phyloP scores from a whole-genome alignment of 2,329 filamentous ascomycete genomes.

The Magnaporthiopsis rhizophila region DNA sequence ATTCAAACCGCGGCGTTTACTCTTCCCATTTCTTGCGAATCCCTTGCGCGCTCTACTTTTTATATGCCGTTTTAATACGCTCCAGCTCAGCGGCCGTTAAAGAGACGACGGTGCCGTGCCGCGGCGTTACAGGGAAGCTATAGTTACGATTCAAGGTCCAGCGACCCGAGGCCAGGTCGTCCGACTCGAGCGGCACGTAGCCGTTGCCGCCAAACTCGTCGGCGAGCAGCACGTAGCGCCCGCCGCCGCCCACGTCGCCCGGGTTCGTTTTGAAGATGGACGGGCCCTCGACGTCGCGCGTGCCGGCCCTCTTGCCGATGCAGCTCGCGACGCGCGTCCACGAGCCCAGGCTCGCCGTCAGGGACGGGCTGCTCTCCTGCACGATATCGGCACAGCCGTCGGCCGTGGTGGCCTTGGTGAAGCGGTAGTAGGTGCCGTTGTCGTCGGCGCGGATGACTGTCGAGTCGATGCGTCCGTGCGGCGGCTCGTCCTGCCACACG shows the following conservation, averaged over 20 bases:
- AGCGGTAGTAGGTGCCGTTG: conserved; percentile 37
- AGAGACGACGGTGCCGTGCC: conserved; percentile 45
- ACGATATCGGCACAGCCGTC: conserved; percentile 48
- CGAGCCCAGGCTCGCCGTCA: conserved; percentile 30
- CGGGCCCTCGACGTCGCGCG: conserved; percentile 40
- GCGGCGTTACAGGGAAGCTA: conserved; percentile 39
- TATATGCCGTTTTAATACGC: background rate
- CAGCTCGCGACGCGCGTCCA: conserved; percentile 39
- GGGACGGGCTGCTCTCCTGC: conserved; percentile 35
- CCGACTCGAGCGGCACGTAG: conserved; percentile 45
- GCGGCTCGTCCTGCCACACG: conserved; percentile 40
- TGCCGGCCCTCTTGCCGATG: conserved; percentile 41
- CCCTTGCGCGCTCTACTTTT: background rate
- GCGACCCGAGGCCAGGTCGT: conserved; percentile 35
- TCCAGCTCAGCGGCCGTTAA: conserved; percentile 37
- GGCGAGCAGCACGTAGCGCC: conserved; percentile 43
- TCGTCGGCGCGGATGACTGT: conserved; percentile 33
- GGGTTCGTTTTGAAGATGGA: conserved; percentile 43
- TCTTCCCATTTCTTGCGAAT: too few species aligned
- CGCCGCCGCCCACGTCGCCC: conserved; percentile 39
- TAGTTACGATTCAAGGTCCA: conserved; percentile 40
- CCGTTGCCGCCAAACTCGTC: conserved; percentile 43
- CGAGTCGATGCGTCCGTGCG: conserved; percentile 42
- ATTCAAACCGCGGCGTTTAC: too few species aligned
- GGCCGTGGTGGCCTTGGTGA: conserved; percentile 41